Evolutionary conservation across 2,329 filamentous ascomycete genomes (phyloP).

Genomic region (Pyrenophora graminea): DNA sequence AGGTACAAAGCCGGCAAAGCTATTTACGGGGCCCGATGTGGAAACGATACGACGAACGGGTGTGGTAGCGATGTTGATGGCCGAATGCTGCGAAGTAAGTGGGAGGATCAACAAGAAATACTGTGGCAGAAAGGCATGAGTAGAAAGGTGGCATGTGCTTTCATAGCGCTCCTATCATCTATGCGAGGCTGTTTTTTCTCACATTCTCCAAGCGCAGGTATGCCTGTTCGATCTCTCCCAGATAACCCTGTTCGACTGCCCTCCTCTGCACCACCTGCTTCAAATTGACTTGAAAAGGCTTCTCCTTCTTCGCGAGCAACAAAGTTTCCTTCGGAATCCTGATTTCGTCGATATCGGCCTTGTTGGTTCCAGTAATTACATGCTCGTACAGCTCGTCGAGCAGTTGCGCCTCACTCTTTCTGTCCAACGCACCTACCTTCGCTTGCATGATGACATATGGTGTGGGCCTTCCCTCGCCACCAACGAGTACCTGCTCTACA

Average conservation of each 20-base stretch:
- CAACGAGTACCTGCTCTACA: slow-evolving; percentile 15
- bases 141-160: too few relatives aligned
- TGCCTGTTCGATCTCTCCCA: slow-evolving; percentile 22
- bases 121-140: too few relatives aligned
- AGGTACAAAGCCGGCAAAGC: too few relatives aligned
- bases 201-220: slow-evolving; percentile 8
- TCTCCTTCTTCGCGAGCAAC: slow-evolving; percentile 17
- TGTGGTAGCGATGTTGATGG: neutral
- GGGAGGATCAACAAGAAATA: too few relatives aligned
- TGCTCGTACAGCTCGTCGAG: slow-evolving; percentile 14
- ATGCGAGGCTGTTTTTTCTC: neutral
- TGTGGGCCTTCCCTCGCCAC: slow-evolving; percentile 9
- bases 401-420: slow-evolving; percentile 10
- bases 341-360: slow-evolving; percentile 8
- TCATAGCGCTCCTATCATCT: neutral
- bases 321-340: slow-evolving; percentile 19
- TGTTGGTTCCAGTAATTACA: slow-evolving; percentile 7
- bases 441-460: slow-evolving; percentile 25
- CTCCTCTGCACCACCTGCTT: slow-evolving; percentile 21
- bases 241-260: slow-evolving; percentile 23
- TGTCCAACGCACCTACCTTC: slow-evolving; percentile 12
- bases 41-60: neutral
- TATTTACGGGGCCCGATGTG: too few relatives aligned
- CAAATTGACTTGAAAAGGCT: slow-evolving; percentile 17
- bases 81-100: too few relatives aligned